Conservation (phyloP, 129 eudicot genomes). For the Flaveria sonorensis region DNA sequence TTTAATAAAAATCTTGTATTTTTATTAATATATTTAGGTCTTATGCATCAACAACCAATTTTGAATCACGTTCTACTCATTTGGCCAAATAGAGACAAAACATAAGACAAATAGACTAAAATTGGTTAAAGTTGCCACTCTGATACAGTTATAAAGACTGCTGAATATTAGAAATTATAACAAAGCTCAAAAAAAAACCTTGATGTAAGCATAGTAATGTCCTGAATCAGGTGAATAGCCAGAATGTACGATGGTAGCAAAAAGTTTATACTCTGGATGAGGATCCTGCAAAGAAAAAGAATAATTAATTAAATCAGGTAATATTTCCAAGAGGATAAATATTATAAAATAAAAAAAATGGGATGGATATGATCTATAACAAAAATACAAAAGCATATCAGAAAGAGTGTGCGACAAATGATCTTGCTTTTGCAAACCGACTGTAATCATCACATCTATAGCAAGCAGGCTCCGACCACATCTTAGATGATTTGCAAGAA, state of each 20-base stretch:
- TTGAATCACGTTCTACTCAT: not conserved
- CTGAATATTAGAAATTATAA: slow-evolving; percentile 21
- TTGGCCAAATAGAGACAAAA: not conserved
- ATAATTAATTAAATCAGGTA: slow-evolving; percentile 16
- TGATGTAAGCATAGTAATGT: slow-evolving; percentile 95
- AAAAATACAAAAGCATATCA: not conserved
- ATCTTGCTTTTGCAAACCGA: not conserved
- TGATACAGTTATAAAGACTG: not conserved
- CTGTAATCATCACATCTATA: not conserved
- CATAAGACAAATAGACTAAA: not conserved
- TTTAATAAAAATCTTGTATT: not conserved
- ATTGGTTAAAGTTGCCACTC: not conserved
- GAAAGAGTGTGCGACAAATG: not conserved
- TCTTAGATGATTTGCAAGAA: not conserved
- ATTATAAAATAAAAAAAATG: not conserved
- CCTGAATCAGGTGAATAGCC: slow-evolving; percentile 97
- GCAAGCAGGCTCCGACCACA: not conserved
- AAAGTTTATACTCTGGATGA: slow-evolving; percentile 84
- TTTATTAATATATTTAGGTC: not conserved
- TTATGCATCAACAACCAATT: not conserved
- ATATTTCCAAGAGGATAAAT: not conserved
- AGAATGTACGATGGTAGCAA: slow-evolving; percentile 93
- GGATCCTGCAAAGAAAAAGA: slow-evolving; percentile 59
- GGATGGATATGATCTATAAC: not conserved
- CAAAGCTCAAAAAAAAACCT: slow-evolving; percentile 49